Conservation (phyloP, 345 rosid genomes). For the Gossypium thurberi region DNA sequence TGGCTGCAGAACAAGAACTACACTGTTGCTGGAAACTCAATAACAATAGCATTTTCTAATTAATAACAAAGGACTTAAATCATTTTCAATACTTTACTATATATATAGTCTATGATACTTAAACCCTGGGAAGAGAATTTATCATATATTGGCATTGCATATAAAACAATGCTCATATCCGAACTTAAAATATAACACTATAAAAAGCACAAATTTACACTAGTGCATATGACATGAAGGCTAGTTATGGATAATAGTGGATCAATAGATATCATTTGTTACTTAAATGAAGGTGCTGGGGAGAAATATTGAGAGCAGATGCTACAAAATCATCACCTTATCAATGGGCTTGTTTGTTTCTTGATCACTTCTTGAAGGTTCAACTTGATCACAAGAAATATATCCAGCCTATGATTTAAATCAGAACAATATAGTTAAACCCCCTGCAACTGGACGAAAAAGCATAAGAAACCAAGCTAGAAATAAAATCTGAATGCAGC, state of each 20-base stretch:
- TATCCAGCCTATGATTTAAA: slow-evolving; percentile 32
- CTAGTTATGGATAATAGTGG: too few relatives aligned
- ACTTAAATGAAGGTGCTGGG: too few relatives aligned
- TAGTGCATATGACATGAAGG: too few relatives aligned
- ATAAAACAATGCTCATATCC: too few relatives aligned
- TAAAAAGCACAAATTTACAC: too few relatives aligned
- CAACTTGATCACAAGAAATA: slow-evolving; percentile 36
- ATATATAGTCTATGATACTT: too few relatives aligned
- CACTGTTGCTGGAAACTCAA: neutral
- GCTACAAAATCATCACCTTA: slow-evolving; percentile 37
- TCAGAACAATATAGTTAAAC: slow-evolving; percentile 15
- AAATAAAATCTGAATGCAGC: slow-evolving; percentile 11
- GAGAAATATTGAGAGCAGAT: neutral
- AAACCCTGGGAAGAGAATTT: too few relatives aligned
- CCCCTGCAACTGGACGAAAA: slow-evolving; percentile 5
- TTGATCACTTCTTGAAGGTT: slow-evolving; percentile 56
- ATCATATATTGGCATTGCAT: too few relatives aligned
- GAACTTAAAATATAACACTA: too few relatives aligned
- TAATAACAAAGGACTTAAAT: neutral
- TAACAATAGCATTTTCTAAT: neutral
- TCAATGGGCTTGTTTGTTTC: slow-evolving; percentile 55
- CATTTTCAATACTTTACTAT: neutral
- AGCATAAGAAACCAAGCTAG: neutral
- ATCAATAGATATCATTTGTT: too few relatives aligned
- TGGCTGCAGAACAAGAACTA: neutral